Base-by-base conservation (phyloP, 2,329 filamentous ascomycete genomes). In the Atkinsonella hypoxylon region DNA sequence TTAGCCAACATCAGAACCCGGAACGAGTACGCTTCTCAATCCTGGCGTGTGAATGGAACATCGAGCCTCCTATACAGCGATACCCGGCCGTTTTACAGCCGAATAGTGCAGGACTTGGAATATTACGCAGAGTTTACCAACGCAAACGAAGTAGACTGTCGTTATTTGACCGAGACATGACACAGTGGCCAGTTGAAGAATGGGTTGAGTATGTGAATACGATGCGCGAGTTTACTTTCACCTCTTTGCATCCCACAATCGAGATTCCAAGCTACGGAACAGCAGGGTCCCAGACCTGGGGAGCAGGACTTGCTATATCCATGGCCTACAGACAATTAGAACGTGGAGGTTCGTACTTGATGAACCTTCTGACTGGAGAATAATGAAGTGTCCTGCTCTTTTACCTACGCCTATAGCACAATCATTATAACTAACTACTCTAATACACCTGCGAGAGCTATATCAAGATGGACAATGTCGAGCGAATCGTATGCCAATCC, bases 31-130 rank as follows among this genome's bases (percentile, higher is more conserved):
- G 64, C 13, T 74, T 74, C 53, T 63, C 66, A 26, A 58, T 74
- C 4, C 46, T 74, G 38, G 67, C 64, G 1, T 73, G 69, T 53
- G 66, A 73, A 54, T 72, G 68, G 69, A 52, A 57, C 6, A 60
- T 65, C 13, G 9, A 17, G 15, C 48, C 48, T 12, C 51, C 51
- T 34, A 10, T 38, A 17, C 44, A 51, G 18, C 32, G 20, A 11
- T 31, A 12, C 13, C 7, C 26, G 26, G 26, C 26, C 26, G 4
- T 26, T 26, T 26, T 26, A 5, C 26, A 26, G 26, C 26, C 26
- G 26, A 26, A 26, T 26, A 26, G 26, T 26, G 26, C 26, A 26
- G 26, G 26, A 8, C 32, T 43, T 13, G n/a, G 40, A 22, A 22
- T 31, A 15, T n/a, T 15, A 13, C 26, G 20, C 22, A 22, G 12